phyloP scores from a whole-genome alignment of 2,329 filamentous ascomycete species.

The Pseudogymnoascus sp. region DNA sequence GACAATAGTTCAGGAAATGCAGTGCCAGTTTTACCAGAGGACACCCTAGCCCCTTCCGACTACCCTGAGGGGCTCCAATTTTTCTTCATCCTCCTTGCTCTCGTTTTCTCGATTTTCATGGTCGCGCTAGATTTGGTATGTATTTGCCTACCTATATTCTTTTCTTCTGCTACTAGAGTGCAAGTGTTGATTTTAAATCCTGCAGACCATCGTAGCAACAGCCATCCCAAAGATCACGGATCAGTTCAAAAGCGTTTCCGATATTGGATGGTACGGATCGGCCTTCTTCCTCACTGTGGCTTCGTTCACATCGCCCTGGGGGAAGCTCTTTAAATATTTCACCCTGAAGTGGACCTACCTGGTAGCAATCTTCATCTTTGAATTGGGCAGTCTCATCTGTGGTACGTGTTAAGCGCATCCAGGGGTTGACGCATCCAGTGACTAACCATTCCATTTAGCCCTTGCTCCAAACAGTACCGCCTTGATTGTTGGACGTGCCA shows the following conservation, averaged over 20 bases:
- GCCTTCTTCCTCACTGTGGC: constrained; percentile 33
- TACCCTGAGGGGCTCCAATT: not conserved
- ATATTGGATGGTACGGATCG: constrained; percentile 28
- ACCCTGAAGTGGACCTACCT: constrained; percentile 27
- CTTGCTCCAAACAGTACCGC: constrained; percentile 29
- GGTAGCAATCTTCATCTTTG: constrained; percentile 29
- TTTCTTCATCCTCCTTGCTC: not conserved
- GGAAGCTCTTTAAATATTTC: constrained; percentile 19
- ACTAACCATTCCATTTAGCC: not conserved
- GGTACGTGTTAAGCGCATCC: constrained; percentile 15
- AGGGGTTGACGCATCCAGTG: not conserved
- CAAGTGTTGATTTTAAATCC: not conserved
- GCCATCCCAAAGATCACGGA: constrained; percentile 45
- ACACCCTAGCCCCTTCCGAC: not conserved
- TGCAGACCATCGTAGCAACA: constrained; percentile 43
- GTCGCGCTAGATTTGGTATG: constrained; percentile 30
- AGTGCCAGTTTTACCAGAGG: not conserved
- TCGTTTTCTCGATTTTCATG: constrained; percentile 14
- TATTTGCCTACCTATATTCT: constrained; percentile 38
- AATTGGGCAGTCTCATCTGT: constrained; percentile 31
- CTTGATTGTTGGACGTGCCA: constrained; percentile 29
- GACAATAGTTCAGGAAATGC: not conserved
- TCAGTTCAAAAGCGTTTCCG: constrained; percentile 10
- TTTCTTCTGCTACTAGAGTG: not conserved
- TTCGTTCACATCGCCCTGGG: constrained; percentile 10